These are phyloP conservation scores for Brassica carinata DNA, from an alignment of 345 rosid genomes.

Conservation along the genomic window DNA sequence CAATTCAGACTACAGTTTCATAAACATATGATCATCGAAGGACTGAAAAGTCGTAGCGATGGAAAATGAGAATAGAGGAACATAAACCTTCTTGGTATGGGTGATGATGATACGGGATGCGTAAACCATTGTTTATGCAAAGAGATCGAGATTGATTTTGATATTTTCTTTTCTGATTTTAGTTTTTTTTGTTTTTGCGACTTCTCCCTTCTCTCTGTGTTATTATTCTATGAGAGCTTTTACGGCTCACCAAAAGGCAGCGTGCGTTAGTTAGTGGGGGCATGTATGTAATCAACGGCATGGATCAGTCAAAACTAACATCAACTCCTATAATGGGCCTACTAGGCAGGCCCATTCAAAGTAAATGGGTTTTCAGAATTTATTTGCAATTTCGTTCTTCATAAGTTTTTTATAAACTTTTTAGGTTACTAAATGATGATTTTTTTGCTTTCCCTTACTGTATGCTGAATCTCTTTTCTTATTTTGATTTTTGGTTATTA, in stretches of 20 bases:
- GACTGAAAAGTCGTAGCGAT: neutral
- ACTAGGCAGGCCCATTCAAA: neutral
- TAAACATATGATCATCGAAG: neutral
- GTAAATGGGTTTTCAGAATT: neutral
- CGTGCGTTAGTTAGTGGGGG: neutral
- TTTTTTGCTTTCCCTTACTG: too few relatives aligned
- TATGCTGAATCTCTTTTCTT: too few relatives aligned
- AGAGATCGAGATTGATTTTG: conserved; percentile 20
- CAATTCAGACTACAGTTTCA: neutral
- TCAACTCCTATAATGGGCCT: neutral
- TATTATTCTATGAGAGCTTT: conserved; percentile 28
- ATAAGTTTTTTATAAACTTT: too few relatives aligned
- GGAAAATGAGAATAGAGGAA: neutral
- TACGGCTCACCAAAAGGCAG: conserved; percentile 34
- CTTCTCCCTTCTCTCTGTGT: neutral
- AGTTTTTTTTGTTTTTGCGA: neutral
- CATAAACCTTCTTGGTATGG: conserved; percentile 57
- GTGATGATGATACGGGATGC: conserved; percentile 63
- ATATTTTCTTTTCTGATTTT: neutral
- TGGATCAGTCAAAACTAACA: conserved; percentile 11
- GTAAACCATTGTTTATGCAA: conserved; percentile 50
- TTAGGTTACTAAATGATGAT: too few relatives aligned
- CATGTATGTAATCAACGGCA: conserved; percentile 14
- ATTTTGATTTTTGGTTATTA: too few relatives aligned
- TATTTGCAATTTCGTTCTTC: neutral